Conservation (phyloP, 108 stramenopile genomes). For the Epithemia pelagica region DNA sequence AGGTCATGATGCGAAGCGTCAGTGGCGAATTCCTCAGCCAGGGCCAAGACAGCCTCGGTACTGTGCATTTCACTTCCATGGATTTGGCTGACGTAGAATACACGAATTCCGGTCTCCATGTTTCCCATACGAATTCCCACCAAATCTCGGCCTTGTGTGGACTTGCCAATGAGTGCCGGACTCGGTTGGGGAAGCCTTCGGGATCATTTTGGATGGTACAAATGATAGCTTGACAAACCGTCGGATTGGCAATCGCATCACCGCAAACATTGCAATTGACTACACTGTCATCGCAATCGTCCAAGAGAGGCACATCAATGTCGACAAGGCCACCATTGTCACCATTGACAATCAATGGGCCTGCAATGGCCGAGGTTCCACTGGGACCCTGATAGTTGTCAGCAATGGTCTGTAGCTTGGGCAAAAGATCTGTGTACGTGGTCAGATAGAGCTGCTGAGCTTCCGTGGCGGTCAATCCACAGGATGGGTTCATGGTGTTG, state of each 20-base stretch:
- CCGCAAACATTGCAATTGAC: not conserved
- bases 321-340: not conserved
- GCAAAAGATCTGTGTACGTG: not conserved
- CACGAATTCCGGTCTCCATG: not conserved
- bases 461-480: not conserved
- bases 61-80: not conserved
- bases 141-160: not conserved
- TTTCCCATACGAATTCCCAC: not conserved
- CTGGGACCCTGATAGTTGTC: not conserved
- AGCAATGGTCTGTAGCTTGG: not conserved
- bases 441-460: not conserved
- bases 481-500: not conserved
- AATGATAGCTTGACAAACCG: not conserved
- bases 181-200: not conserved
- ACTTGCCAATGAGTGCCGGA: not conserved
- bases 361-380: not conserved
- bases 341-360: not conserved
- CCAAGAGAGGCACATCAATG: not conserved
- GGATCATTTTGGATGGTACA: not conserved
- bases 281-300: not conserved
- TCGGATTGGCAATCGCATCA: not conserved
- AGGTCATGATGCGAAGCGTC: too few species aligned
- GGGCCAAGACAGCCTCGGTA: not conserved
- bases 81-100: not conserved
- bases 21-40: not conserved